Conservation (phyloP, 108 stramenopile species). For the Nitzschia palea region DNA sequence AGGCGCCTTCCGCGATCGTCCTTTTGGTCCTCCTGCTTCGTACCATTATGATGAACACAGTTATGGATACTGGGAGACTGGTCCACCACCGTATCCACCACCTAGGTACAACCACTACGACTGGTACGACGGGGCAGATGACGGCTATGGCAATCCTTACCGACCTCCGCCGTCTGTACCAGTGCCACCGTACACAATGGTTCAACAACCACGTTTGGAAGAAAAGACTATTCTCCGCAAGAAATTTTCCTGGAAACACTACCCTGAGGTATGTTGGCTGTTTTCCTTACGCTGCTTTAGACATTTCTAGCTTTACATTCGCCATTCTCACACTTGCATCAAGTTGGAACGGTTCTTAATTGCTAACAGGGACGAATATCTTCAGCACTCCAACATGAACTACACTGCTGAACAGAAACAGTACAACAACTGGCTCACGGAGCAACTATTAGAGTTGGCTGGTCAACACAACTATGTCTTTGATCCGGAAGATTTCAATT, state of each 20-base stretch:
- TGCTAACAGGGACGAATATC: conserved; percentile 83
- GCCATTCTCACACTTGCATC: not conserved
- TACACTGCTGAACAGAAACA: conserved; percentile 88
- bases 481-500: conserved; percentile 79
- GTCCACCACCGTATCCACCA: not conserved
- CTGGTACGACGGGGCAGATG: not conserved
- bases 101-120: conserved; percentile 14
- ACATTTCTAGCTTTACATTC: not conserved
- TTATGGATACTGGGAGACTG: conserved; percentile 7
- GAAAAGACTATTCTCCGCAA: conserved; percentile 69
- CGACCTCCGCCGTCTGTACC: conserved; percentile 12
- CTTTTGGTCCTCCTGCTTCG: not conserved
- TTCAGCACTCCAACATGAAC: conserved; percentile 81
- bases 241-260: conserved; percentile 90
- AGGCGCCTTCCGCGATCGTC: conserved; percentile 5
- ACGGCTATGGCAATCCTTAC: conserved; percentile 7
- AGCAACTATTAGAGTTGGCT: conserved; percentile 71
- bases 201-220: conserved; percentile 51
- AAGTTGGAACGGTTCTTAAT: conserved; percentile 86
- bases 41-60: conserved; percentile 12
- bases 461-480: conserved; percentile 65
- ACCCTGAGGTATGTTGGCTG: conserved; percentile 69
- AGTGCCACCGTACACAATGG: conserved; percentile 43
- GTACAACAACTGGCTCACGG: conserved; percentile 88
- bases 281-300: not conserved